Percentiles rank a stretch among this genome's conserved stretches.
phyloP scores from a whole-genome alignment of 1,139 yeast species.

The Scheffersomyces insectosa region DNA sequence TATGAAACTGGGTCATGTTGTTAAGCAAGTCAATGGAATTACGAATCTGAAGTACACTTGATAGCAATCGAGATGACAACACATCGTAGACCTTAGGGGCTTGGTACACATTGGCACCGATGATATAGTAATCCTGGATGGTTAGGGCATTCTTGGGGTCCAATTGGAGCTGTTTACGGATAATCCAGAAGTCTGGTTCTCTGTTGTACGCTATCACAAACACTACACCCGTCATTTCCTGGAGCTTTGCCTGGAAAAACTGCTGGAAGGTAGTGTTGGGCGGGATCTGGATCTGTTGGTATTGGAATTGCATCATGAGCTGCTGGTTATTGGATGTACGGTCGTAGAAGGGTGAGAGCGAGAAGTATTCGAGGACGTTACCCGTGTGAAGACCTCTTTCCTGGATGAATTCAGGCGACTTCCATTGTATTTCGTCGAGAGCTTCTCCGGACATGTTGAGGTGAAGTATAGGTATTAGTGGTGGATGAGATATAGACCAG shows the following conservation, averaged over 20 bases:
- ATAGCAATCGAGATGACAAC: slow-evolving; percentile 37
- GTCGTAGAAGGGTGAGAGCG: slow-evolving; percentile 93
- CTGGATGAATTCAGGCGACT: slow-evolving; percentile 96
- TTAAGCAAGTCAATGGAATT: slow-evolving; percentile 37
- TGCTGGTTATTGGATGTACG: slow-evolving; percentile 93
- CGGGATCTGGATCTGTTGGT: slow-evolving; percentile 57
- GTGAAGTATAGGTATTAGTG: neutral
- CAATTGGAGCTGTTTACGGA: slow-evolving; percentile 74
- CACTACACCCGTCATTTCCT: slow-evolving; percentile 83
- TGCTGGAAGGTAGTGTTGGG: slow-evolving; percentile 28
- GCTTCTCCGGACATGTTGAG: slow-evolving; percentile 26
- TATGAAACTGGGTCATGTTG: slow-evolving; percentile 34
- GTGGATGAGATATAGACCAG: no score
- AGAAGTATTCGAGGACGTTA: slow-evolving; percentile 87
- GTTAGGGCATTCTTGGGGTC: slow-evolving; percentile 53
- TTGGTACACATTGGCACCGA: slow-evolving; percentile 92
- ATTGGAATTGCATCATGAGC: slow-evolving; percentile 92
- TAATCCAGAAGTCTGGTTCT: slow-evolving; percentile 92
- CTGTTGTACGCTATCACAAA: slow-evolving; percentile 71
- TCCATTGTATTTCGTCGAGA: slow-evolving; percentile 93
- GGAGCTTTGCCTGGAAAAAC: slow-evolving; percentile 53
- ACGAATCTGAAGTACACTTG: slow-evolving; percentile 38
- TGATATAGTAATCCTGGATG: slow-evolving; percentile 74
- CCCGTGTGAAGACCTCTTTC: slow-evolving; percentile 82
- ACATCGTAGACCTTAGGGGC: slow-evolving; percentile 62